These are phyloP conservation scores for Fraxinus ornus DNA, from an alignment of 305 asterid species.

Conservation along the genomic window DNA sequence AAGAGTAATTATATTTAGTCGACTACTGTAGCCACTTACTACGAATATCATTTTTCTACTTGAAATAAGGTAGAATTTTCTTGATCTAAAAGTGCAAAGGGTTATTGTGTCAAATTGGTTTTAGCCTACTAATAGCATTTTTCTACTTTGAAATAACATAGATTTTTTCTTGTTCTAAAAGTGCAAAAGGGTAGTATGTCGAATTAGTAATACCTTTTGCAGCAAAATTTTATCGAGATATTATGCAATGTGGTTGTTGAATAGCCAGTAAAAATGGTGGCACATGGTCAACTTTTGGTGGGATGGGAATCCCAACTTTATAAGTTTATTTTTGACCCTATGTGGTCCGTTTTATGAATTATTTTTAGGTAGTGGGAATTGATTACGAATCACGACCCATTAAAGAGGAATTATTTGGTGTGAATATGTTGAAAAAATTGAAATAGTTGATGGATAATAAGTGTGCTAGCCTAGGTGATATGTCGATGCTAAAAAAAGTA, in stretches of 20 bases:
- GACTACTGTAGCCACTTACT: too few relatives aligned
- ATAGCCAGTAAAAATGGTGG: background rate
- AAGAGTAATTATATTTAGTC: too few relatives aligned
- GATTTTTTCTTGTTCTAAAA: background rate
- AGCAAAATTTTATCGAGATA: background rate
- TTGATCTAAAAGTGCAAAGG: too few relatives aligned
- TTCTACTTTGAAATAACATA: background rate
- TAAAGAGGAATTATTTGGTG: background rate
- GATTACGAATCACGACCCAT: background rate
- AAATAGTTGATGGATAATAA: background rate
- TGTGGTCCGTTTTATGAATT: background rate
- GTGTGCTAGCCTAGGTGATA: slow-evolving; percentile 27
- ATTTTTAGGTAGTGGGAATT: background rate
- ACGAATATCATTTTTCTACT: too few relatives aligned
- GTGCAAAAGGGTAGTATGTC: background rate
- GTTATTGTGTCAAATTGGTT: too few relatives aligned
- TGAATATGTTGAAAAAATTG: background rate
- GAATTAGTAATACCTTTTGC: background rate
- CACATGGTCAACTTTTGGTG: slow-evolving; percentile 27
- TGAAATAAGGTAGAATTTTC: too few relatives aligned
- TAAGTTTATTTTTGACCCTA: background rate
- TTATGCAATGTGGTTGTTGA: background rate
- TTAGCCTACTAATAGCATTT: too few relatives aligned
- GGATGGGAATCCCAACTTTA: slow-evolving; percentile 30
- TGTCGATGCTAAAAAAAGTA: slow-evolving; percentile 29